Conservation (phyloP, 140 eudicot genomes). For the Senecio squalidus region DNA sequence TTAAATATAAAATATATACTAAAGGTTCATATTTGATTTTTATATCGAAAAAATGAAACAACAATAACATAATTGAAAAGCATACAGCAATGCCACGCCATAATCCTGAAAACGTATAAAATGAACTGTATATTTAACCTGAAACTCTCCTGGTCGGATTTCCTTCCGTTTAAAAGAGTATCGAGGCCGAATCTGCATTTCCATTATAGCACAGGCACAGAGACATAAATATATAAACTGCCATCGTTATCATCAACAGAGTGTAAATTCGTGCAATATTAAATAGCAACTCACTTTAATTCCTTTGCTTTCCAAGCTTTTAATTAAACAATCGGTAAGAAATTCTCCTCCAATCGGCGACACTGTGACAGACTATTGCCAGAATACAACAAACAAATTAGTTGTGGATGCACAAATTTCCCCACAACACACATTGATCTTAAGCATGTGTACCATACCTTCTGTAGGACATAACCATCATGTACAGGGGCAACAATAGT, state of each 20-base stretch:
- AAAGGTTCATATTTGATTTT: too few species aligned
- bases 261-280: not conserved
- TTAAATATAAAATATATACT: not conserved
- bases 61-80: too few species aligned
- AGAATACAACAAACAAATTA: slow-evolving; percentile 14
- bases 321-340: slow-evolving; percentile 82
- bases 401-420: not conserved
- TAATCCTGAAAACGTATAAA: not conserved
- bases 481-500: slow-evolving; percentile 97
- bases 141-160: slow-evolving; percentile 85
- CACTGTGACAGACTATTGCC: slow-evolving; percentile 63
- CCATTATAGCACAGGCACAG: not conserved
- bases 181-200: slow-evolving; percentile 83
- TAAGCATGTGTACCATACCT: too few species aligned
- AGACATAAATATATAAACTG: slow-evolving; percentile 1
- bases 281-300: slow-evolving; percentile 45
- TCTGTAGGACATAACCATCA: slow-evolving; percentile 98
- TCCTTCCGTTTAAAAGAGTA: slow-evolving; percentile 94
- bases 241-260: slow-evolving; percentile 2
- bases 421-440: not conserved
- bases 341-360: slow-evolving; percentile 96
- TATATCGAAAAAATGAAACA: too few species aligned
- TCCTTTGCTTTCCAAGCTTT: slow-evolving; percentile 94
- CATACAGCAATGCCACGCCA: not conserved
- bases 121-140: slow-evolving; percentile 44